phyloP scores from a whole-genome alignment of 2,329 filamentous ascomycete species.

The Exophiala sp. region DNA sequence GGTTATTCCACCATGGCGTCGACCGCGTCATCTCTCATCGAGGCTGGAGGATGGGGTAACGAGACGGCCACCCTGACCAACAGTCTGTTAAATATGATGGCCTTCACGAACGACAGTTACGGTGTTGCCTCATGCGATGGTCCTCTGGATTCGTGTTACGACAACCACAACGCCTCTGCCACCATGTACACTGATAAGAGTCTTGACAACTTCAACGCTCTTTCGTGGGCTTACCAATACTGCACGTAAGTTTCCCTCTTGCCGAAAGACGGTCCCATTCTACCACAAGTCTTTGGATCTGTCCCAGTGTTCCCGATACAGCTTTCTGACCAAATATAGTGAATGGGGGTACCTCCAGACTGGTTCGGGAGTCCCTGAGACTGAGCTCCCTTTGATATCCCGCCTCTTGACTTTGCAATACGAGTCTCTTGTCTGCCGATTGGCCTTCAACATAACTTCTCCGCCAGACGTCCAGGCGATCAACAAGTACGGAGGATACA shows the following conservation, averaged over 20 bases:
- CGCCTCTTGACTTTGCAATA: conserved; percentile 65
- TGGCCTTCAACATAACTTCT: conserved; percentile 65
- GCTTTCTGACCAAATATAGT: too few relatives aligned
- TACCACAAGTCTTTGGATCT: too few relatives aligned
- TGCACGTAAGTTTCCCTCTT: conserved; percentile 35
- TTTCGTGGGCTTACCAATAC: conserved; percentile 57
- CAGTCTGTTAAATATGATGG: conserved; percentile 56
- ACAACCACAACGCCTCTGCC: conserved; percentile 43
- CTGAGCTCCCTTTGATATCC: conserved; percentile 67
- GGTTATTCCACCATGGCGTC: conserved; percentile 36
- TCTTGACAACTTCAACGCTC: conserved; percentile 42
- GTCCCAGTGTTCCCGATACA: too few relatives aligned
- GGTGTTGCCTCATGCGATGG: conserved; percentile 38
- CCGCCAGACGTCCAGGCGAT: conserved; percentile 62
- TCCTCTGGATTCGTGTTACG: conserved; percentile 53
- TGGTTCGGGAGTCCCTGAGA: conserved; percentile 63
- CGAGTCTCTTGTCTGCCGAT: conserved; percentile 58
- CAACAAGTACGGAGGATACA: conserved; percentile 73
- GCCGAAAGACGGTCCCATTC: too few relatives aligned
- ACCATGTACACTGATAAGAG: conserved; percentile 46
- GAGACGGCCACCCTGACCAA: conserved; percentile 44
- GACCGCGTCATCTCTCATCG: conserved; percentile 45
- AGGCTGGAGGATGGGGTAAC: conserved; percentile 47
- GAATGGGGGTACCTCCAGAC: conserved; percentile 76
- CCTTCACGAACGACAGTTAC: conserved; percentile 49